Base-by-base conservation (phyloP, 768 basidiomycete species). In the Hortiboletus flavorubellus region DNA sequence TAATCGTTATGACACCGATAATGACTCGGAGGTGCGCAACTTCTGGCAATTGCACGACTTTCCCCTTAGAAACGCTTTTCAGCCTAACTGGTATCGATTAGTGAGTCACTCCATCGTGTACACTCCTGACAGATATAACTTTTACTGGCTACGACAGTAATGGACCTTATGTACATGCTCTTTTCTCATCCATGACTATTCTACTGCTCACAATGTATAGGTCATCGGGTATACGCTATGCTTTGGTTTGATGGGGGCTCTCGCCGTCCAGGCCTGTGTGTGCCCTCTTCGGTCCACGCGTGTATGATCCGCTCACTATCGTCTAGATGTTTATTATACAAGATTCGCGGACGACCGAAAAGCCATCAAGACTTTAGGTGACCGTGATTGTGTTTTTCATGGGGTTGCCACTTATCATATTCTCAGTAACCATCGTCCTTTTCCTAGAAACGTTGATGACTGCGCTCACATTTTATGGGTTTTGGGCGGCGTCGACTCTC, bases 261-360 rank as follows among this genome's bases (percentile, higher is more conserved):
- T 26, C 5, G 26, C 26, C 26, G 26, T 26, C 26, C 26, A 26
- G 26, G 26, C 26, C 26, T 26, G 26, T 26, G 26, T 26, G 26
- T 26, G 26, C 26, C 23, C 47, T 31, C 55, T 63, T 16, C 2
- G 26, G 26, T 26, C 26, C 26, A 18, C 16, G 4, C 5, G 5
- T 23, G n/a, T 2, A 9, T 21, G 8, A 29, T n/a, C n/a, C 12
- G 37, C 29, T 31, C 16, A 43, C 16, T n/a, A 29, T 33, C 14
- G 16, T 29, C 11, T n/a, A 66, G 64, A 58, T 34, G 40, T 65
- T 35, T 65, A 66, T 40, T 65, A 49, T 45, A 53, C 46, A 8
- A 52, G 53, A 53, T 65, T 66, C 21, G n/a, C 49, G 16, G 58
- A 60, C 21, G 64, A 66, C 26, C 31, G 21, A 12, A 57, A 6